These are phyloP conservation scores for Cyberlindnera mississippiensis DNA, from an alignment of 805 yeast genomes.

Conservation along the genomic window DNA sequence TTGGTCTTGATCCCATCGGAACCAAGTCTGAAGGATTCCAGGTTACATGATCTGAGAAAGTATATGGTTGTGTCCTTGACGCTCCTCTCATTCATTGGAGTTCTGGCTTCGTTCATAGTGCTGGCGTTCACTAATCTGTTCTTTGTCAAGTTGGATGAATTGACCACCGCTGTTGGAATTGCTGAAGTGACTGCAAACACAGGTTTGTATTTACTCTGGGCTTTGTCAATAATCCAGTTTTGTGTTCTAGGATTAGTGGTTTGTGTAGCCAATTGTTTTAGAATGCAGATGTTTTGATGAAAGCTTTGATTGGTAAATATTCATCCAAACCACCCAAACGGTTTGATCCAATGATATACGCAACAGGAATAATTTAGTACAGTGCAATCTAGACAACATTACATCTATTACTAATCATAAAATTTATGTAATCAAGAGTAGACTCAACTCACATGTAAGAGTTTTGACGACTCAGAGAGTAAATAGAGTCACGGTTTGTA, in stretches of 20 bases:
- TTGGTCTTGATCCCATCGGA: conserved; percentile 3
- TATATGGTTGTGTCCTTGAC: conserved; percentile 11
- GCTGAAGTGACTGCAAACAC: conserved; percentile 21
- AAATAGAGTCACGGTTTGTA: conserved; percentile 16
- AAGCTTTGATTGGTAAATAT: too few relatives aligned
- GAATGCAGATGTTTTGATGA: conserved; percentile 16
- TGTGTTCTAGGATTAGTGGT: conserved; percentile 9
- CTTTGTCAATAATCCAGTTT: conserved; percentile 14
- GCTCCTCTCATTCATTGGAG: conserved; percentile 11
- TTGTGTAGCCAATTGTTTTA: conserved; percentile 20
- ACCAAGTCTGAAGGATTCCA: not conserved
- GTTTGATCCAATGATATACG: not conserved
- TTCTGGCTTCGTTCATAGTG: conserved; percentile 17
- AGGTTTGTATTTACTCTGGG: conserved; percentile 23
- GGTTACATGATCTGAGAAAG: conserved; percentile 6
- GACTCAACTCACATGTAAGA: conserved; percentile 5
- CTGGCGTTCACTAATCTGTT: conserved; percentile 27
- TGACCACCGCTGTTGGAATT: conserved; percentile 23
- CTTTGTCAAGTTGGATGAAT: conserved; percentile 16
- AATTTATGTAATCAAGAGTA: too few relatives aligned
- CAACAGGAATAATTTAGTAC: not conserved
- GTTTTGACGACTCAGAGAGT: conserved; percentile 19
- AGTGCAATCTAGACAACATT: too few relatives aligned
- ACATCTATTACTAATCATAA: too few relatives aligned
- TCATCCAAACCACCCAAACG: too few relatives aligned